Evolutionary conservation across 495 filamentous ascomycete genomes (phyloP), one percentile per base, ranked within the genome.

Genomic region (Aspergillus egyptiacus): DNA sequence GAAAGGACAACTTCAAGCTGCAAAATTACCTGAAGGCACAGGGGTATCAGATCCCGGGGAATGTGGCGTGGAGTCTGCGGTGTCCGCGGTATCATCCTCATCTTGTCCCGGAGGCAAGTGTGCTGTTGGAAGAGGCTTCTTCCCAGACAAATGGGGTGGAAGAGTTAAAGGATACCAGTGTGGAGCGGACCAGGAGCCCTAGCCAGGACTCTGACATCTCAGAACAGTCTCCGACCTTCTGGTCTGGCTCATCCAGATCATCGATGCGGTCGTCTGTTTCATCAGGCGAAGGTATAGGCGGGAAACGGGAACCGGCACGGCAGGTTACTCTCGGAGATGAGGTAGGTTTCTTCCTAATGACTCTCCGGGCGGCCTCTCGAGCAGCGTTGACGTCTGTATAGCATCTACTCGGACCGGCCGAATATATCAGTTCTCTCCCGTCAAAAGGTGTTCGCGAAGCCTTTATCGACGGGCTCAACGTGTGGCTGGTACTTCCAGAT

Each of bases 11-110:
- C 2, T 17, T 35, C 18, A 56, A 55, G 9, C 9, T 58, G 20
- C 24, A 32, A 5, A 43, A 13, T 2, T 58, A 61, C 18, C 46
- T 61, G 27, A 44, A 32, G 7, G 52, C 55, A 10, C 27, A 41
- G 46, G 48, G 45, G 17, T 51, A 48, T 38, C 55, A 58, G 33
- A 56, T 61, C 17, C 55, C 58, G 2, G 58, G 58, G 7, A 61
- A 58, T 49, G 36, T 61, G 25, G 55, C 46, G 9, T 61, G 58
- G 58, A 61, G 58, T 39, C 33, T 61, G 19, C 40, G 46, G 11
- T 58, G 58, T 25, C 55, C 58, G 19, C 48, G 58, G 22, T 61
- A 61, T 31, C 58, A 61, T 49, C 58, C 55, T 5, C 39, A 56
- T 27, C 46, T 53, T 1, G 50, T 39, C 25, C 20, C 41, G 10